Percentiles rank a stretch among this genome's conserved stretches.
Conservation (phyloP, 306 rosid genomes). For the Geum urbanum region DNA sequence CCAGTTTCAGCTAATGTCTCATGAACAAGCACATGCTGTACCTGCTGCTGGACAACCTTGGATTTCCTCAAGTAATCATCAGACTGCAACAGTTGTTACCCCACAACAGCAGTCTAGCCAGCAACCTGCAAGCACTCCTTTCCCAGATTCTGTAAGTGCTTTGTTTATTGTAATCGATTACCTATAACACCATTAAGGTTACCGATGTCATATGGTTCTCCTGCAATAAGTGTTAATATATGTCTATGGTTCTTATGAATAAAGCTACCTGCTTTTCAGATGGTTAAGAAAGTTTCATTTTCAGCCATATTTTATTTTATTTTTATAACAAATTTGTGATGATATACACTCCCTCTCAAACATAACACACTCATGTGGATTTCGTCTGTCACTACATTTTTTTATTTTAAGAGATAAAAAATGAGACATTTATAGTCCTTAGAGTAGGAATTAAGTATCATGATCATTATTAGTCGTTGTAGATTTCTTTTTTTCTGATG, state of each 20-base stretch:
- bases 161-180: conserved; percentile 7
- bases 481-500: not conserved
- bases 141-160: conserved; percentile 50
- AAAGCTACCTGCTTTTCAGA: not conserved
- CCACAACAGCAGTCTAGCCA: conserved; percentile 57
- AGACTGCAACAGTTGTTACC: conserved; percentile 44
- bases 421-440: not conserved
- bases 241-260: not conserved
- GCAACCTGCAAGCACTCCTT: conserved; percentile 49
- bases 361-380: not conserved
- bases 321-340: not conserved
- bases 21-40: conserved; percentile 52
- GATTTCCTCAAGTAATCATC: conserved; percentile 69
- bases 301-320: not conserved
- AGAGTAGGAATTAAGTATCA: not conserved
- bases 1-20: conserved; percentile 71
- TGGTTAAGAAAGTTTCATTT: not conserved
- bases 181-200: not conserved
- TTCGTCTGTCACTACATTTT: not conserved
- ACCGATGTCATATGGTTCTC: not conserved
- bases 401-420: not conserved
- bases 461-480: not conserved
- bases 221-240: not conserved
- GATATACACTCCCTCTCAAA: not conserved
- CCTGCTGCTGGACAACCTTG: conserved; percentile 66